Percentiles rank a stretch among this genome's conserved stretches.
These are phyloP conservation scores for Flammula alnicola DNA, from an alignment of 1,284 basidiomycete species.

Conservation along the genomic window DNA sequence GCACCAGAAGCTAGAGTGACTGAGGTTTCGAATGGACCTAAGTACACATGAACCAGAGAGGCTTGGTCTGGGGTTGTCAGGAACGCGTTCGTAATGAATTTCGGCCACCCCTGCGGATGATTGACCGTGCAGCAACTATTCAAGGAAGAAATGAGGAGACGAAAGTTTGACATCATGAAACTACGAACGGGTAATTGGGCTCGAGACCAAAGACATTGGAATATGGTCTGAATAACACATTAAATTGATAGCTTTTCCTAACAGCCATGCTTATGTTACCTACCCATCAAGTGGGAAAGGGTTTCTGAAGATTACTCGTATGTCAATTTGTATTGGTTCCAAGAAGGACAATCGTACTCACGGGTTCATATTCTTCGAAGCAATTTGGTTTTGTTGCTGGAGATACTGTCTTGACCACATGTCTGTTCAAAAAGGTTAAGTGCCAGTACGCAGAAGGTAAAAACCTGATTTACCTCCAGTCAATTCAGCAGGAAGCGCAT, in stretches of 20 bases:
- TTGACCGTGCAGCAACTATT: conserved; percentile 64
- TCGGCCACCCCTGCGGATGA: conserved; percentile 65
- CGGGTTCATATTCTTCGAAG: conserved; percentile 61
- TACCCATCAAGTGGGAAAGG: conserved; percentile 59
- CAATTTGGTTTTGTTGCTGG: conserved; percentile 65
- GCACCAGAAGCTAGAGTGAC: conserved; percentile 50
- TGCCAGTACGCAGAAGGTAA: background rate
- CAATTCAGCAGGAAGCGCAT: conserved; percentile 58
- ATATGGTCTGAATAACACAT: conserved; percentile 42
- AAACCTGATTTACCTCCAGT: conserved; percentile 45
- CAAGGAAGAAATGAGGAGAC: background rate
- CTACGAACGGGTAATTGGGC: conserved; percentile 49
- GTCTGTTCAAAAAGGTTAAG: conserved; percentile 34
- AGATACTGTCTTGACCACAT: conserved; percentile 67
- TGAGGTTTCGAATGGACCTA: conserved; percentile 55
- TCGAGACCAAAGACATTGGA: conserved; percentile 61
- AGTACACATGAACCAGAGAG: conserved; percentile 58
- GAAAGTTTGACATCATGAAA: background rate
- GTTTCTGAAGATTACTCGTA: conserved; percentile 38
- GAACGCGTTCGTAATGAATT: conserved; percentile 64
- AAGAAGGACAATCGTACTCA: conserved; percentile 31
- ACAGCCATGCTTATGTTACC: conserved; percentile 14
- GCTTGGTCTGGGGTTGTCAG: conserved; percentile 51
- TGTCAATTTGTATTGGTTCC: background rate
- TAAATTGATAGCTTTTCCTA: background rate